phyloP scores from a whole-genome alignment of 73 alveolate genomes.

The Tetrahymena thermophila region DNA sequence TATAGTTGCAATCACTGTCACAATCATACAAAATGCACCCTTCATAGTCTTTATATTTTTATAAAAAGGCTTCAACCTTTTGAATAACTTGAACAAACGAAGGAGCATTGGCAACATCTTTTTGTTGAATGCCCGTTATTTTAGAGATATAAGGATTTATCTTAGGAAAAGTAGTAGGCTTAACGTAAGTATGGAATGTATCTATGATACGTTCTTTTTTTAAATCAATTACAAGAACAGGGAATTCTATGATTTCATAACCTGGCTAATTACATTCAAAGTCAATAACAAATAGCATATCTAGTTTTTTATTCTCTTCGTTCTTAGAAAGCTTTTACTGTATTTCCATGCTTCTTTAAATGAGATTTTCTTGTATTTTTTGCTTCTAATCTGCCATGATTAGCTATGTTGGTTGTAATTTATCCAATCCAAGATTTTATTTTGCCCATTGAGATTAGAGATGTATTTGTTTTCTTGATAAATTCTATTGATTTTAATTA shows the following conservation, averaged over 20 bases:
- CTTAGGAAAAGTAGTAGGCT: background rate
- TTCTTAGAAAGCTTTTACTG: background rate
- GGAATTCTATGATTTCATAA: background rate
- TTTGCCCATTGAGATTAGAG: background rate
- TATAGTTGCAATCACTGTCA: background rate
- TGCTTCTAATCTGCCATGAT: background rate
- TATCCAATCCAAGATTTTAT: background rate
- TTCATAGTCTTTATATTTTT: background rate
- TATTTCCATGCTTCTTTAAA: background rate
- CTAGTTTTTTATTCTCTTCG: background rate
- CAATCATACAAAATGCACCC: background rate
- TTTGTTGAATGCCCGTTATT: background rate
- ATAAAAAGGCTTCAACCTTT: background rate
- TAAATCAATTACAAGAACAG: background rate
- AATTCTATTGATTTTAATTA: background rate
- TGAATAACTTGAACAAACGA: background rate
- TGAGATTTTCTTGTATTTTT: background rate
- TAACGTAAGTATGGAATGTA: background rate
- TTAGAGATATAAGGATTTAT: background rate
- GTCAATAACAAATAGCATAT: background rate
- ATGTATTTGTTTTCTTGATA: background rate
- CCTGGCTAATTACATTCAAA: background rate
- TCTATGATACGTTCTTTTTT: background rate
- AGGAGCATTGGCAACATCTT: background rate
- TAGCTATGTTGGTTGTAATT: background rate